Percentiles rank a stretch among this genome's conserved stretches.
These are phyloP conservation scores for Knoxdaviesia capensis DNA, from an alignment of 2,329 filamentous ascomycete genomes.

Conservation along the genomic window DNA sequence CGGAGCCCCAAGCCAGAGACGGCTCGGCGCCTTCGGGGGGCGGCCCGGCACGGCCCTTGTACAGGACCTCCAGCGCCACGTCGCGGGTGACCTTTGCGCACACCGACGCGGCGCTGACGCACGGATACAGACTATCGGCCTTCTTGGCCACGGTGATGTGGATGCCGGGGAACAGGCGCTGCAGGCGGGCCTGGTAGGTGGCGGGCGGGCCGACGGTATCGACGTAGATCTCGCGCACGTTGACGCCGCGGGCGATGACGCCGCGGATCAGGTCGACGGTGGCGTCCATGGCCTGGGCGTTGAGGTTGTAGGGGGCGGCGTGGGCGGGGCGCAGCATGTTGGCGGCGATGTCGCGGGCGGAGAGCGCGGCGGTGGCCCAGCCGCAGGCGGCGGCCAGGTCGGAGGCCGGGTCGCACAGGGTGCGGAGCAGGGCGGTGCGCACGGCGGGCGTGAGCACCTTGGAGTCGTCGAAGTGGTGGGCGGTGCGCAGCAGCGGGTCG, in stretches of 20 bases:
- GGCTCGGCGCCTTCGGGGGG: conserved; percentile 9
- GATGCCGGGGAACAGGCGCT: conserved; percentile 61
- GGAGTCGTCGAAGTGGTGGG: conserved; percentile 84
- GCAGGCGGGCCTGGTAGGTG: conserved; percentile 67
- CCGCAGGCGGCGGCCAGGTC: conserved; percentile 40
- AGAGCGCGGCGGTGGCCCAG: conserved; percentile 67
- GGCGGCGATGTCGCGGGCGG: conserved; percentile 63
- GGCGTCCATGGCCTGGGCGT: conserved; percentile 87
- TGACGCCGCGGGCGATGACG: conserved; percentile 59
- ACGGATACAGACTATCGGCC: conserved; percentile 81
- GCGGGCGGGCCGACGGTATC: conserved; percentile 79
- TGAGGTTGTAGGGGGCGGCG: conserved; percentile 57
- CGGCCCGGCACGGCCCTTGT: conserved; percentile 21
- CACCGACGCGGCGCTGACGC: conserved; percentile 81
- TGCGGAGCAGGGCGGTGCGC: conserved; percentile 48
- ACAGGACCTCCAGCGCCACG: conserved; percentile 65
- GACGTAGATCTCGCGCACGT: conserved; percentile 78
- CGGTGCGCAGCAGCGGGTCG: conserved; percentile 53
- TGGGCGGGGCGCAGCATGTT: conserved; percentile 48
- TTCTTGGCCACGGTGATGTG: conserved; percentile 70
- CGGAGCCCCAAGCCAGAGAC: conserved; percentile 56
- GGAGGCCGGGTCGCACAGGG: conserved; percentile 43
- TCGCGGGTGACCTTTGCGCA: conserved; percentile 94
- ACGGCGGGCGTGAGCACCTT: conserved; percentile 74
- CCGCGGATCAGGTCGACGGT: conserved; percentile 65